Conservation (phyloP, 306 rosid species). For the Glycyrrhiza uralensis region DNA sequence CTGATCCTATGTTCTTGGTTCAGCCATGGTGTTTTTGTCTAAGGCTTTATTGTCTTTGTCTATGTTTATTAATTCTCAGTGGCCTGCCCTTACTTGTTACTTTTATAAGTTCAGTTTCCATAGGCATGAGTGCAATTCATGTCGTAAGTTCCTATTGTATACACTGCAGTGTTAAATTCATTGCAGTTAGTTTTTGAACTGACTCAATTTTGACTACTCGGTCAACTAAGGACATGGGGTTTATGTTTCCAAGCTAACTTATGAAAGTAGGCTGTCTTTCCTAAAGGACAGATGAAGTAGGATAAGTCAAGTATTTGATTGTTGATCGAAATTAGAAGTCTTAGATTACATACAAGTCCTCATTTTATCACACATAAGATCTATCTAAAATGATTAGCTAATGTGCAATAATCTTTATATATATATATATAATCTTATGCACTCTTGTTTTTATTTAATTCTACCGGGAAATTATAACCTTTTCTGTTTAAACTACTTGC, state of each 20-base stretch:
- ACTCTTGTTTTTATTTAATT: background rate
- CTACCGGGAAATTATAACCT: background rate
- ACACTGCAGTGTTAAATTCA: background rate
- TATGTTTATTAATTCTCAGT: background rate
- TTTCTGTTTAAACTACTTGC: background rate
- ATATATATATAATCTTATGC: background rate
- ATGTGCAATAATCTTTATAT: background rate
- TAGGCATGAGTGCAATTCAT: background rate
- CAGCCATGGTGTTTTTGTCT: background rate
- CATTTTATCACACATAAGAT: background rate
- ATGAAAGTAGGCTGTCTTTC: background rate
- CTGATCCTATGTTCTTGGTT: background rate
- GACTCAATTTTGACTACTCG: background rate
- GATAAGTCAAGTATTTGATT: background rate
- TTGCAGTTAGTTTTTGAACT: background rate
- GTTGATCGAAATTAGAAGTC: background rate
- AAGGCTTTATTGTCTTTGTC: background rate
- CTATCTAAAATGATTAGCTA: background rate
- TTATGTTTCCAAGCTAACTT: background rate
- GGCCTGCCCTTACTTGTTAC: background rate
- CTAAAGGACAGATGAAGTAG: background rate
- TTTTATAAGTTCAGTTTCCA: background rate
- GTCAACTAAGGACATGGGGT: background rate
- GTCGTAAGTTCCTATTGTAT: background rate
- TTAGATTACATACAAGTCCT: background rate